Evolutionary conservation across 106 monocot genomes (phyloP), one percentile per base, ranked within the genome.

Genomic region (Dendrobium chrysotoxum): DNA sequence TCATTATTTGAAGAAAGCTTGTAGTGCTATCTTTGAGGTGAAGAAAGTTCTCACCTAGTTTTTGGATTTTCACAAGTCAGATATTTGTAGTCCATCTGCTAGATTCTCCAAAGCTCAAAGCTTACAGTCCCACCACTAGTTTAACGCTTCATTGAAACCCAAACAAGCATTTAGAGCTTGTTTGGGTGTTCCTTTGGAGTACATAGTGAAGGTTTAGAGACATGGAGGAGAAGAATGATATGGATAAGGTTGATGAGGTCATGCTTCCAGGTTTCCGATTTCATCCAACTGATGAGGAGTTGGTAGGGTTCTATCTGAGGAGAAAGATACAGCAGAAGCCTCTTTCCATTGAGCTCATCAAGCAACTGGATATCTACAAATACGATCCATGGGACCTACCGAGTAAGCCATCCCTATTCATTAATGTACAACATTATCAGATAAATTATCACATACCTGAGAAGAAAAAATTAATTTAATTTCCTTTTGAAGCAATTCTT

Each of bases 371-470:
- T 67, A 94, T 94, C 81, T 94, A 94, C 89, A 94, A 94, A 73
- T 89, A 91, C 81, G 94, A 94, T 80, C 94, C 94, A 76, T 94
- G 94, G 94, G 94, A 94, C 78, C 94, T 94, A 80, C 91, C 94
- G 82, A 91, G 94, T 94, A 86, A 81, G 91, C 42, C 31, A 75
- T 44, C 30, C 23, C 4, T 55, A 55, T 25, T 42, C 44, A 41
- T 4, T 31, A 16, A 1, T 79, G n/a, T 75, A 8, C 21, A 75
- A 61, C 5, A 23, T 25, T 61, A 6, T n/a, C 23, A 25, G 61
- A 61, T 23, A 21, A 61, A 61, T n/a, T n/a, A 61, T 61, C 20
- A 61, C 61, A 61, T 25, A 61, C 7, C 23, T 23, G 61, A 6
- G 75, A 42, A 42, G 21, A 46, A 25, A 20, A 42, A 75, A n/a